phyloP scores from a whole-genome alignment of 192 early-diverging fungal genomes.

The Lunasporangiospora selenospora region DNA sequence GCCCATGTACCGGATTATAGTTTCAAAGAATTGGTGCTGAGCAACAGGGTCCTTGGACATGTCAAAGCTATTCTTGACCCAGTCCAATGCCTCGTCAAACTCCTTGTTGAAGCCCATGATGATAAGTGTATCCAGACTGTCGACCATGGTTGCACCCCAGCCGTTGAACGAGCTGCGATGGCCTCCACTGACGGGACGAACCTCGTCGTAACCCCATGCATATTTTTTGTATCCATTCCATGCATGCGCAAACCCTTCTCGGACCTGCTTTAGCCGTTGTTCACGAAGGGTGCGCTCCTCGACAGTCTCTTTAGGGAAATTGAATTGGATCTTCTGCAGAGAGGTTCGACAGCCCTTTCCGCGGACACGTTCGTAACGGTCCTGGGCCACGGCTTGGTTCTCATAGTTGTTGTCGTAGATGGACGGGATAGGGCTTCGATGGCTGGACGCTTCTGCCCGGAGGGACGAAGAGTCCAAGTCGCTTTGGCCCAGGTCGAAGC shows the following conservation, averaged over 20 bases:
- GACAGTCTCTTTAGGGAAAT: slow-evolving; percentile 18
- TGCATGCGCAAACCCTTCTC: slow-evolving; percentile 66
- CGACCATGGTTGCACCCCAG: slow-evolving; percentile 81
- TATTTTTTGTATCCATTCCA: slow-evolving; percentile 81
- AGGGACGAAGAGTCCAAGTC: background rate
- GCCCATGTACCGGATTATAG: slow-evolving; percentile 76
- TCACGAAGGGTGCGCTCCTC: slow-evolving; percentile 25
- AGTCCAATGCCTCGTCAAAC: slow-evolving; percentile 74
- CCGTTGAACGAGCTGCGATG: slow-evolving; percentile 53
- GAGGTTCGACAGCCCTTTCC: slow-evolving; percentile 15
- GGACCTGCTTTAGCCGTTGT: slow-evolving; percentile 55
- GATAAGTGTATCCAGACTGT: slow-evolving; percentile 86
- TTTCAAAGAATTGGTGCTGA: slow-evolving; percentile 82
- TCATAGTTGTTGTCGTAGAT: too few relatives aligned
- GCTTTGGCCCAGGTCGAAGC: too few relatives aligned
- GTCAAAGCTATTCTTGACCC: slow-evolving; percentile 62
- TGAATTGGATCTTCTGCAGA: slow-evolving; percentile 37
- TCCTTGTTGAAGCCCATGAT: slow-evolving; percentile 86
- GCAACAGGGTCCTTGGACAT: slow-evolving; percentile 52
- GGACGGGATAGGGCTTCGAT: background rate
- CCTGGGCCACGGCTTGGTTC: slow-evolving; percentile 1
- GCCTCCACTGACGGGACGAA: slow-evolving; percentile 47
- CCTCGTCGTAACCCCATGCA: slow-evolving; percentile 85
- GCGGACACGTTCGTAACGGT: slow-evolving; percentile 31
- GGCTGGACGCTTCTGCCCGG: background rate